Percentiles rank a stretch among this genome's conserved stretches.
Conservation (phyloP, 345 rosid genomes). For the Zanthoxylum bungeanum region DNA sequence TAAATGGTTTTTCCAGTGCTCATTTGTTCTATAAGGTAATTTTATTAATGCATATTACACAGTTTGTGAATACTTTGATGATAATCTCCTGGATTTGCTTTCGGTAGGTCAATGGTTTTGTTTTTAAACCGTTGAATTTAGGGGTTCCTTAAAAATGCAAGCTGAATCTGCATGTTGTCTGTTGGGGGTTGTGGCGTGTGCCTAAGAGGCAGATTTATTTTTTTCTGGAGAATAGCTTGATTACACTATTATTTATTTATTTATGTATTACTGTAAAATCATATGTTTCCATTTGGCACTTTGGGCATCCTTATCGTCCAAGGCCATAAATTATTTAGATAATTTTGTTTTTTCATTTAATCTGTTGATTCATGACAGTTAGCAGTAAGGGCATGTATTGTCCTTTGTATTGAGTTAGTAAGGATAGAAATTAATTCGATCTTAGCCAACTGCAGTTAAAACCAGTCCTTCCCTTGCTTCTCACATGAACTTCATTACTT, state of each 20-base stretch:
- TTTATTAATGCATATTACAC: background rate
- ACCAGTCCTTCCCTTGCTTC: background rate
- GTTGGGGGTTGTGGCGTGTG: background rate
- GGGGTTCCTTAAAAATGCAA: background rate
- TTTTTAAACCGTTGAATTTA: background rate
- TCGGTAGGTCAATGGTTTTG: background rate
- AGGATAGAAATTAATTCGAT: background rate
- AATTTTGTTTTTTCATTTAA: background rate
- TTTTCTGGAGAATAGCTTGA: background rate
- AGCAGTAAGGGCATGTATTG: background rate
- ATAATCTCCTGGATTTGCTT: conserved; percentile 3
- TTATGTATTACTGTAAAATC: background rate
- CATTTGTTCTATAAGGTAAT: background rate
- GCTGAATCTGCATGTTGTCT: background rate
- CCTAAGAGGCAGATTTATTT: background rate
- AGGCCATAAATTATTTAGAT: background rate
- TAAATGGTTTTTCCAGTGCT: background rate
- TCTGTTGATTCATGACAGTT: background rate
- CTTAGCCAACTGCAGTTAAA: background rate
- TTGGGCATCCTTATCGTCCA: background rate
- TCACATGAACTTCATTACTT: conserved; percentile 1
- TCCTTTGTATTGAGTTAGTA: background rate
- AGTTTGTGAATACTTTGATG: background rate
- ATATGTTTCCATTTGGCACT: background rate
- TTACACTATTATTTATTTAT: background rate